Base-by-base conservation (phyloP, 495 filamentous ascomycete species). In the Penicillium taxi region DNA sequence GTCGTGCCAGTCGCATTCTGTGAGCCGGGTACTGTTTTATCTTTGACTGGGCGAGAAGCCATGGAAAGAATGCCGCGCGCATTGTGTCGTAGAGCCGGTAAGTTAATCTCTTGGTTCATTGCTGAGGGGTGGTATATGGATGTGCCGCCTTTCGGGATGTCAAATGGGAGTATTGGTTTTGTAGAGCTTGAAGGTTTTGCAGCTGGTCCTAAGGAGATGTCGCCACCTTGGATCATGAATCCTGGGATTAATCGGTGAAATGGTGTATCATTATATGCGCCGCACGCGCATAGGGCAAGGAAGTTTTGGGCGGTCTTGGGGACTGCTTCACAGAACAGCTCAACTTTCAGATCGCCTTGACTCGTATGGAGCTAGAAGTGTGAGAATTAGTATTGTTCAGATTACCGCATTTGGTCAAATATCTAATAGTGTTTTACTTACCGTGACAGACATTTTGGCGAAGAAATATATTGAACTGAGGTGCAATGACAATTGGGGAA, bases 261-360 rank as follows among this genome's bases (percentile, higher is more conserved):
- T n/a, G 82, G 86, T 5, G 84, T 90, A 56, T 72, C 62, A 59
- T 91, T 72, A 68, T 93, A 98, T 68, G 86, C 86, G 49, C 72
- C 73, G 23, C 80, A 84, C 45, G 93, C 91, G 70, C 86, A 94
- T 26, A 98, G 82, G 29, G 90, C 91, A 42, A 98, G 78, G 66
- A 98, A 98, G 67, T 96, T 98, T 82, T 88, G 80, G 37, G 85
- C 79, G 2, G 93, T 95, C 59, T 93, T 81, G 33, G 91, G 91
- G 18, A 93, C 85, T 50, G 81, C 78, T 66, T 94, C 86, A 66
- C 90, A 96, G 66, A 96, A 96, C 37, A 98, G 67, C 58, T 98
- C 91, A 57, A 96, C 77, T 63, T 96, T 98, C 53, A 98, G 74
- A 61, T 90, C 83, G 46, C 91, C 91, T 36, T 81, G 73, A 12